These are phyloP conservation scores for Blastosporella zonata DNA, from an alignment of 1,284 basidiomycete species.

Conservation along the genomic window DNA sequence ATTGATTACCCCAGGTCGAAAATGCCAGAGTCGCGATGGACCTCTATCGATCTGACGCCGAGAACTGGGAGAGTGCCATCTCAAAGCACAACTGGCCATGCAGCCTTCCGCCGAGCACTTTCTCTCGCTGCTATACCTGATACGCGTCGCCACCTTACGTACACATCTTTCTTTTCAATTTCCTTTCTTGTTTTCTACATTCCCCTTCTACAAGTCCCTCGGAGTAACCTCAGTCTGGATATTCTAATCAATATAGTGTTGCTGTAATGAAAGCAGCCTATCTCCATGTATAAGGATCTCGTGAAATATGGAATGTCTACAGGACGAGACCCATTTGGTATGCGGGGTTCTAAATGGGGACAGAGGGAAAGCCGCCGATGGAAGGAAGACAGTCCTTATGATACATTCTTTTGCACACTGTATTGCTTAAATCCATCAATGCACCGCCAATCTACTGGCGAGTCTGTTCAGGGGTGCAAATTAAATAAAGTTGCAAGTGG, in stretches of 20 bases:
- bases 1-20: conserved; percentile 51
- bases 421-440: background rate
- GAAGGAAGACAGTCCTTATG: background rate
- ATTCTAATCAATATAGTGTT: conserved; percentile 6
- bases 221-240: background rate
- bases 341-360: conserved; percentile 29
- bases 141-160: background rate
- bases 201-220: conserved; percentile 4
- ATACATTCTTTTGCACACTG: no score
- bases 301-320: conserved; percentile 6
- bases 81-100: conserved; percentile 68
- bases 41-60: conserved; percentile 65
- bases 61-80: conserved; percentile 66
- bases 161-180: background rate
- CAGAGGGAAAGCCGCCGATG: background rate
- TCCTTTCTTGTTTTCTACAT: background rate
- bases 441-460: conserved; percentile 11
- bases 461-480: conserved; percentile 12
- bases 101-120: conserved; percentile 70
- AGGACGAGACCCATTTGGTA: conserved; percentile 25
- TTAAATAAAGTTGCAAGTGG: background rate
- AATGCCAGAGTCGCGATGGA: conserved; percentile 75
- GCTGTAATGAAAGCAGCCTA: conserved; percentile 8
- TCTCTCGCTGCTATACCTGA: conserved; percentile 73
- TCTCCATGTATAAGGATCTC: conserved; percentile 10